Evolutionary conservation across 768 basidiomycete species (phyloP).

Genomic region (Lentinula boryana): DNA sequence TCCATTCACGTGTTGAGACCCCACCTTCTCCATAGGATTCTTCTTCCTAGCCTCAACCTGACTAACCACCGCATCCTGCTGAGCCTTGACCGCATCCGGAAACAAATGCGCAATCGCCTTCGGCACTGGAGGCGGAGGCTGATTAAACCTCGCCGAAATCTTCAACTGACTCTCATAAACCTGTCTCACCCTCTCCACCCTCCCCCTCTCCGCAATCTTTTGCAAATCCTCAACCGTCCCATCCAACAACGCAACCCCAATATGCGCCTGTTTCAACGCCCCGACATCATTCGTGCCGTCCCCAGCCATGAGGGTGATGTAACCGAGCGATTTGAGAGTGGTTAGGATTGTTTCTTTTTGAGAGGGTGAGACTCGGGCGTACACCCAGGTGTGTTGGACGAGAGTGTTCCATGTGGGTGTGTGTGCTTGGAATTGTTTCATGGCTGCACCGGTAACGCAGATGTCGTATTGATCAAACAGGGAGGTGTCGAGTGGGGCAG

Average conservation of each 20-base stretch:
- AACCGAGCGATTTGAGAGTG: slow-evolving; percentile 83
- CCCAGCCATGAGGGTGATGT: slow-evolving; percentile 94
- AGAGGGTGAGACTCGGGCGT: slow-evolving; percentile 91
- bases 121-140: slow-evolving; percentile 92
- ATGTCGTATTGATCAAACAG: slow-evolving; percentile 90
- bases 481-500: slow-evolving; percentile 67
- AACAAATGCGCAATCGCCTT: slow-evolving; percentile 80
- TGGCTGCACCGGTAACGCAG: slow-evolving; percentile 90
- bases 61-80: slow-evolving; percentile 70
- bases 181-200: slow-evolving; percentile 87
- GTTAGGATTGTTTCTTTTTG: slow-evolving; percentile 97
- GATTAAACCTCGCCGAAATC: slow-evolving; percentile 85
- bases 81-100: slow-evolving; percentile 88
- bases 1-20: too few relatives aligned
- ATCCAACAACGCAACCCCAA: slow-evolving; percentile 90
- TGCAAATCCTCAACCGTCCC: slow-evolving; percentile 88
- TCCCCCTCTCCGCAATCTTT: slow-evolving; percentile 91
- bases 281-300: slow-evolving; percentile 99
- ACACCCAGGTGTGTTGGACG: slow-evolving; percentile 96
- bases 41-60: slow-evolving; percentile 59
- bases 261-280: slow-evolving; percentile 95
- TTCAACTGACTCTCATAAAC: slow-evolving; percentile 95
- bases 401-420: slow-evolving; percentile 70
- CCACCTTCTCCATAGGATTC: slow-evolving; percentile 92
- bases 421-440: slow-evolving; percentile 73